Evolutionary conservation across 129 eudicot genomes (phyloP).

Genomic region (Mikania micrantha): DNA sequence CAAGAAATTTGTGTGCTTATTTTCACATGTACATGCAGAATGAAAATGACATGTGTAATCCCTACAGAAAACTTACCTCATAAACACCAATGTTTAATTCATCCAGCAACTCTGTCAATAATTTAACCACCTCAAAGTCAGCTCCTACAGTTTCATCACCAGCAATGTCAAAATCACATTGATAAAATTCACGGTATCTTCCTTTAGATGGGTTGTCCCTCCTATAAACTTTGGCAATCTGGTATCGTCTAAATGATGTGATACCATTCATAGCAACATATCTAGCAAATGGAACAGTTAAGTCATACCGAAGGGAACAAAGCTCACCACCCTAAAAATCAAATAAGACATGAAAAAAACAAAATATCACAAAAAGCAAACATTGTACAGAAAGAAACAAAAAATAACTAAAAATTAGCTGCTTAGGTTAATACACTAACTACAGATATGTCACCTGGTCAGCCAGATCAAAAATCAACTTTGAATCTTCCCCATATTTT

Average conservation of each 20-base stretch:
- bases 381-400: neutral
- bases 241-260: conserved; percentile 78
- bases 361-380: neutral
- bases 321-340: conserved; percentile 91
- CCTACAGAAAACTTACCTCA: conserved; percentile 44
- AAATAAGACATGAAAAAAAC: neutral
- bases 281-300: conserved; percentile 94
- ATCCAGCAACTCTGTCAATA: conserved; percentile 76
- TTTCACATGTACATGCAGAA: neutral
- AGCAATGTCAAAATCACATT: conserved; percentile 95
- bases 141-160: conserved; percentile 76
- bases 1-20: neutral
- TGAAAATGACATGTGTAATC: neutral
- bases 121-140: conserved; percentile 76
- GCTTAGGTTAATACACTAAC: neutral
- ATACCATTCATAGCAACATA: conserved; percentile 91
- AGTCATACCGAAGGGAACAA: conserved; percentile 90
- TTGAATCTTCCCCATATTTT: conserved; percentile 95
- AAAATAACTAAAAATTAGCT: neutral
- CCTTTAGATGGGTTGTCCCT: conserved; percentile 97
- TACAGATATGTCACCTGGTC: conserved; percentile 59
- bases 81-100: conserved; percentile 77
- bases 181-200: conserved; percentile 93
- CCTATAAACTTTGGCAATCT: conserved; percentile 84
- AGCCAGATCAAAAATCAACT: conserved; percentile 87